A percentile compares a stretch with the other conserved stretches of the same genome.
Evolutionary conservation across 2,329 filamentous ascomycete species (phyloP).

Genomic region (Seiridium cupressi): DNA sequence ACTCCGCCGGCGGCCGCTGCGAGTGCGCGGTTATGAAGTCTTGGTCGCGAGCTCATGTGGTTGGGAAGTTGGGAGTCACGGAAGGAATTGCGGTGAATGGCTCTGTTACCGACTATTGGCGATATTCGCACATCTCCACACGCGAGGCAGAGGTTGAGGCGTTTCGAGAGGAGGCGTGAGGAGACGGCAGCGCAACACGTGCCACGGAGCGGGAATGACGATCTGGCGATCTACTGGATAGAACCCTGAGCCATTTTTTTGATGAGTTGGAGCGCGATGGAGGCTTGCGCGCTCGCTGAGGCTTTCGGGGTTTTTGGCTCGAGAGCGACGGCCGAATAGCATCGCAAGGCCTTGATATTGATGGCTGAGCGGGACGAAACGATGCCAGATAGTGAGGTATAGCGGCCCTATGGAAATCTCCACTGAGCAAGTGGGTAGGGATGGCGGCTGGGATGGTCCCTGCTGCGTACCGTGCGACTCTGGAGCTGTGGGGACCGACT

Average conservation of each 20-base stretch:
- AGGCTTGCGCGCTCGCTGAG: constrained; percentile 20
- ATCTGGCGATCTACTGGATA: constrained; percentile 23
- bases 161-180: background rate
- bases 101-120: no score
- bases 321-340: constrained; percentile 27
- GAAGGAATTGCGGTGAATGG: no score
- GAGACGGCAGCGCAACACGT: background rate
- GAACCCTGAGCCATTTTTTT: constrained; percentile 21
- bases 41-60: no score
- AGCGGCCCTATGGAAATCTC: constrained; percentile 25
- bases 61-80: no score
- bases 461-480: constrained; percentile 20
- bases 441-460: constrained; percentile 1
- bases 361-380: constrained; percentile 21
- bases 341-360: constrained; percentile 22
- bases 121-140: background rate
- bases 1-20: no score
- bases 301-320: constrained; percentile 24
- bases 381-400: constrained; percentile 26
- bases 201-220: constrained; percentile 9
- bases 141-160: background rate
- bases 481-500: background rate
- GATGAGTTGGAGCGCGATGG: constrained; percentile 22
- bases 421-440: background rate
- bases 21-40: no score